These are phyloP conservation scores for Pelargonium citronellum DNA, from an alignment of 441 rosid genomes.

Conservation along the genomic window DNA sequence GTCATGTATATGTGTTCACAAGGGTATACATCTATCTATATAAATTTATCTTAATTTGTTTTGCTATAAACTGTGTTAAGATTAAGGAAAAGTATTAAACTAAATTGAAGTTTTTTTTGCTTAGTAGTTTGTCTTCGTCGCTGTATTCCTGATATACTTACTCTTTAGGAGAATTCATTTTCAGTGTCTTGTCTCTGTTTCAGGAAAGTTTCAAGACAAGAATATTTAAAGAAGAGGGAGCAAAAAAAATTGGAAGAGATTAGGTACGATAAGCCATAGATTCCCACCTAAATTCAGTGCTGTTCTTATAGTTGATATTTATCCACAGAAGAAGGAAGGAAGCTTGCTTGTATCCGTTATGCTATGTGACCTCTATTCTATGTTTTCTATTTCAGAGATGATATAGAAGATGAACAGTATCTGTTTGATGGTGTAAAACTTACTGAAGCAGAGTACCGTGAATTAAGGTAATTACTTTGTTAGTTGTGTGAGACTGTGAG, in stretches of 20 bases:
- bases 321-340: not conserved
- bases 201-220: constrained; percentile 89
- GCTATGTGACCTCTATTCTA: constrained; percentile 12
- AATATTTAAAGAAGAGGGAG: constrained; percentile 73
- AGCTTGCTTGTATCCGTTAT: not conserved
- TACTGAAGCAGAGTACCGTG: constrained; percentile 63
- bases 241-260: constrained; percentile 73
- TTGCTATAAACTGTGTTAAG: not conserved
- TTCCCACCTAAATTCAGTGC: constrained; percentile 1
- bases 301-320: constrained; percentile 15
- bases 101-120: not conserved
- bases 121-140: not conserved
- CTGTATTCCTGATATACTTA: not conserved
- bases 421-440: constrained; percentile 68
- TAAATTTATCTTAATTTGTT: not conserved
- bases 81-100: not conserved
- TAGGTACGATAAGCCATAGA: constrained; percentile 35
- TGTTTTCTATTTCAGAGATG: constrained; percentile 38
- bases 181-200: constrained; percentile 18
- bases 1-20: not conserved
- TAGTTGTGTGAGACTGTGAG: constrained; percentile 13
- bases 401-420: constrained; percentile 65
- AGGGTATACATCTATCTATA: not conserved
- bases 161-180: constrained; percentile 8
- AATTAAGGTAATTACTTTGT: constrained; percentile 43